Evolutionary conservation across 169 alveolate species (phyloP), one percentile per base, ranked within the genome.

Genomic region (Pseudocohnilembus persalinus): DNA sequence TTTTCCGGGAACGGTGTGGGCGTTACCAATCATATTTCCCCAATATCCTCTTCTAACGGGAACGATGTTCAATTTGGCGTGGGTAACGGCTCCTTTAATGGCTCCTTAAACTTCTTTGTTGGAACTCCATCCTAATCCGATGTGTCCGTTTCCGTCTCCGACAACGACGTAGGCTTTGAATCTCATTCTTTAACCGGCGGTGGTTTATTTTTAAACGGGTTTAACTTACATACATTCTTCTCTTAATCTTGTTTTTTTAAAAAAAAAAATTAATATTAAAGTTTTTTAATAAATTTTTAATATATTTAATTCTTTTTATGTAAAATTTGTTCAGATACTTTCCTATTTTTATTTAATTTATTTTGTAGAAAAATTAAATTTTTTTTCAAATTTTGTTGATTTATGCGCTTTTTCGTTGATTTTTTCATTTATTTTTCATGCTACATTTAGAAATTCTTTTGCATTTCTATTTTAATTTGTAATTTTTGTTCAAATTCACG

Each of bases 41-140:
- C 99, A 99, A 97, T 98, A 99, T 28, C 99, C 99, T 91, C 99
- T 97, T 90, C 99, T 97, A 79, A 99, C 99, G 73, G 99, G 99
- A 85, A 99, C 96, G 88, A 99, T 95, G 88, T 98, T 96, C 85
- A 99, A 96, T 96, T 99, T 99, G 76, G 99, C 99, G 35, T 98
- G 97, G 77, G 97, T 98, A 89, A 98, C 98, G 78, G 99, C 99
- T 64, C 99, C 99, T 86, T 99, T 97, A 90, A 99, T 99, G 79
- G 99, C 99, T 74, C 99, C 98, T 87, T 99, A 99, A 73, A 99
- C 99, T 96, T 99, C 99, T 96, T 99, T 99, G 79, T 99, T 99
- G 87, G 99, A 98, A 92, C 98, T 98, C 82, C 97, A 96, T 31
- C 99, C 99, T 81, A 98, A 95, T 31, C 99, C 99, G 84, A 98